These are phyloP conservation scores for Phytophthora vignae DNA, from an alignment of 352 stramenopile genomes.

Conservation along the genomic window DNA sequence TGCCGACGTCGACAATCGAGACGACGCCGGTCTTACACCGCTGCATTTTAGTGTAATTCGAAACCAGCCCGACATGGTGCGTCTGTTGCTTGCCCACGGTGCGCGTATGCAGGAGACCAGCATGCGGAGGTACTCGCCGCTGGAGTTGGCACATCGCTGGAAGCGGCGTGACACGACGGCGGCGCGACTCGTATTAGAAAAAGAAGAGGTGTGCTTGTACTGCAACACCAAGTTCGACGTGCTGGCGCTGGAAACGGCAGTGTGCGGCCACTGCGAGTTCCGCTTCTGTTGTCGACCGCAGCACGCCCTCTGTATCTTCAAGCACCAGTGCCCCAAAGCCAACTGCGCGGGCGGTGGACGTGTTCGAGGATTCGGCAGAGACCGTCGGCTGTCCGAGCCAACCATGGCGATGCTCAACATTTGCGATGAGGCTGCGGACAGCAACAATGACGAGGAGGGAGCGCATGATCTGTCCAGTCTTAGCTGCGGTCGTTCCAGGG, in stretches of 20 bases:
- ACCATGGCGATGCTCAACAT: conserved; percentile 30
- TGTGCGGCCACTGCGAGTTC: conserved; percentile 64
- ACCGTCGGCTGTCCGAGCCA: conserved; percentile 38
- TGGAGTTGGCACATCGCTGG: conserved; percentile 71
- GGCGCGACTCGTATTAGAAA: conserved; percentile 67
- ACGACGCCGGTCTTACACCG: conserved; percentile 75
- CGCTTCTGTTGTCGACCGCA: conserved; percentile 67
- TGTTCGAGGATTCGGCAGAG: conserved; percentile 27
- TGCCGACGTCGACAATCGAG: conserved; percentile 74
- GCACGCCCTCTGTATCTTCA: conserved; percentile 60
- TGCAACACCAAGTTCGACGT: conserved; percentile 82
- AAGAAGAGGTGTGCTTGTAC: conserved; percentile 78
- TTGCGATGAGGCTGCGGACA: conserved; percentile 30
- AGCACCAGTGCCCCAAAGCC: conserved; percentile 65
- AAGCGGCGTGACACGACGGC: conserved; percentile 74
- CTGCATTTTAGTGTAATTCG: conserved; percentile 82
- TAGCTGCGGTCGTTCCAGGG: conserved; percentile 24
- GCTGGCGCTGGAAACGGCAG: conserved; percentile 59
- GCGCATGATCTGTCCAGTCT: conserved; percentile 11
- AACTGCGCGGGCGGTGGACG: conserved; percentile 11
- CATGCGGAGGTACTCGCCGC: conserved; percentile 55
- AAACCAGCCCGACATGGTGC: conserved; percentile 81
- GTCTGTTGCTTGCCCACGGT: conserved; percentile 66
- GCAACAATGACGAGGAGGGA: conserved; percentile 31
- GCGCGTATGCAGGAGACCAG: conserved; percentile 44